Base-by-base conservation (phyloP, 306 rosid genomes). In the Vicia sativa region DNA sequence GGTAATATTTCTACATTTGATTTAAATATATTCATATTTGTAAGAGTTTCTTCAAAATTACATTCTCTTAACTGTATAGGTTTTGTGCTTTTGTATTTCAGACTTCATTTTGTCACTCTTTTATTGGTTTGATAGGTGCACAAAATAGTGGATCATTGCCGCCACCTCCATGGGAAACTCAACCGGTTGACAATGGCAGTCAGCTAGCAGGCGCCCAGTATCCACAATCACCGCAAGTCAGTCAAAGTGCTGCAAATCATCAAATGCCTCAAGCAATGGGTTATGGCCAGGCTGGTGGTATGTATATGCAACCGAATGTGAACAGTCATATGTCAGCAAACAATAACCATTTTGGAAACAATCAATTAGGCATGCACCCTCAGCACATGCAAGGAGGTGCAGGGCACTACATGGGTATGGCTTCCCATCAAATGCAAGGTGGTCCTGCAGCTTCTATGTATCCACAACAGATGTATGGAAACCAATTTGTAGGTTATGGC, bases 141-240 rank as follows among this genome's bases (percentile, higher is more conserved):
- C 89, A 81, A 80, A 74, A 56, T 56, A 67, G 79, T 65, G 95
- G 87, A 58, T 82, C 98, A 43, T 80, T 90, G 19, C 98, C 98
- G 2, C 96, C 98, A 5, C 98, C 98, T 6, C 98, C 98, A 0
- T 93, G 98, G 97, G 98, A 93, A 81, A 85, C 89, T 80, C 96
- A 83, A 86, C 43, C 89, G 9, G 37, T 65, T 7, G 92, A 85
- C 39, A 89, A 81, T 45, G 77, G 90, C 65, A 77, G 68, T 76
- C 78, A 81, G 12, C 93, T 67, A 1, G 72, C 72, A 23, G 85
- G 84, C 2, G 29, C 90, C 59, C 96, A 75, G 43, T 93, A 82
- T 81, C 80, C 87, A 43, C 91, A 78, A 49, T 52, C 83, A 3
- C 68, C 76, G 72, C 97, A 86, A 78, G 75, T 62, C 49, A 44